phyloP scores from a whole-genome alignment of 164 flowering plant genomes.

The Nymphaea thermarum region DNA sequence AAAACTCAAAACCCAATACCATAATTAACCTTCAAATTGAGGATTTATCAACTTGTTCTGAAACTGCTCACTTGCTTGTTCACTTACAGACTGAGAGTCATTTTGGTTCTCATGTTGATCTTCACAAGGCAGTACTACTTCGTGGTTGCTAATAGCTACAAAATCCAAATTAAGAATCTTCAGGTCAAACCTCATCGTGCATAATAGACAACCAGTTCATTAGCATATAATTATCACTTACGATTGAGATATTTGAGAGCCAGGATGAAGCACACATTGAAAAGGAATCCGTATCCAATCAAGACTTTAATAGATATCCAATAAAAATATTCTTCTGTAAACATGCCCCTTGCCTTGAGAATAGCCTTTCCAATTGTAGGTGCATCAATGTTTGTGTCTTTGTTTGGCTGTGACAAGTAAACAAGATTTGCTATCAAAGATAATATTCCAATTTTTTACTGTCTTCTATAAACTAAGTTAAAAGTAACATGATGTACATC shows the following conservation, averaged over 20 bases:
- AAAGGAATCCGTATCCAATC: conserved; percentile 38
- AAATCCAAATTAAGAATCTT: not conserved
- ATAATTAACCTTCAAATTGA: too few relatives aligned
- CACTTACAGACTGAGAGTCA: not conserved
- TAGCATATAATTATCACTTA: conserved; percentile 10
- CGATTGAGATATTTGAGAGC: conserved; percentile 42
- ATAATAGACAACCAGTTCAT: not conserved
- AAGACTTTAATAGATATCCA: conserved; percentile 53
- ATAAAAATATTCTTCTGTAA: conserved; percentile 25
- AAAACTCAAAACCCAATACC: too few relatives aligned
- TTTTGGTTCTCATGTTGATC: conserved; percentile 7
- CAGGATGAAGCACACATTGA: conserved; percentile 36
- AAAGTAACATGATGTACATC: too few relatives aligned
- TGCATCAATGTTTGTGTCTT: conserved; percentile 19
- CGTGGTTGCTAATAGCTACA: conserved; percentile 28
- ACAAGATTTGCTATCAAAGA: too few relatives aligned
- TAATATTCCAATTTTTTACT: too few relatives aligned
- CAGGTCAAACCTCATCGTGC: too few relatives aligned
- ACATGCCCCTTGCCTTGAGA: conserved; percentile 36
- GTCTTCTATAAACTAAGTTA: too few relatives aligned
- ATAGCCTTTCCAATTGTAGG: conserved; percentile 40
- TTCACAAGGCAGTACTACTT: conserved; percentile 15
- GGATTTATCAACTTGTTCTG: not conserved
- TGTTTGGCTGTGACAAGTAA: conserved; percentile 23
- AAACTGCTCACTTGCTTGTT: not conserved